Percentiles rank a stretch among this genome's conserved stretches.
These are phyloP conservation scores for Haplographium delicatum DNA, from an alignment of 495 filamentous ascomycete species.

Conservation along the genomic window DNA sequence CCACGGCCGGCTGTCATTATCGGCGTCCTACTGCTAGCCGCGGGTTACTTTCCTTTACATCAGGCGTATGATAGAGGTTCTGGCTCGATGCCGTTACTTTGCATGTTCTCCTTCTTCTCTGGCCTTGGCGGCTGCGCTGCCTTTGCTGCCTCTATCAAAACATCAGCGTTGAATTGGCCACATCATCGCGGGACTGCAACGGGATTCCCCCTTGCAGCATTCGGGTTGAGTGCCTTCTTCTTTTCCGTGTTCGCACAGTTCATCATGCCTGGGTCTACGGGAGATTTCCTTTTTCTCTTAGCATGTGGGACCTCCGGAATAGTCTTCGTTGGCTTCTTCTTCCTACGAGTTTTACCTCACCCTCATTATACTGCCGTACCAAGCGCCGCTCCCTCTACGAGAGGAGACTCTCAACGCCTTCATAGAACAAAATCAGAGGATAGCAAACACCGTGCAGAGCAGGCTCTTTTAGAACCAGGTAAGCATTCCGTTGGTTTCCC, in stretches of 20 bases:
- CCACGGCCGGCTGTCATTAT: slow-evolving; percentile 70
- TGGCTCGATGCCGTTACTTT: slow-evolving; percentile 63
- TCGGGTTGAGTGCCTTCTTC: slow-evolving; percentile 94
- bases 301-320: slow-evolving; percentile 73
- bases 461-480: slow-evolving; percentile 56
- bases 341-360: slow-evolving; percentile 70
- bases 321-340: slow-evolving; percentile 69
- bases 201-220: slow-evolving; percentile 84
- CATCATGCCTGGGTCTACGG: slow-evolving; percentile 79
- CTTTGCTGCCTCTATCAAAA: slow-evolving; percentile 80
- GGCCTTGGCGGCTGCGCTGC: slow-evolving; percentile 84
- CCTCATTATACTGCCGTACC: slow-evolving; percentile 61
- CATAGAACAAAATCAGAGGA: slow-evolving; percentile 57
- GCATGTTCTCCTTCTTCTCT: slow-evolving; percentile 77
- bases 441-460: slow-evolving; percentile 37
- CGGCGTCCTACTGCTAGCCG: slow-evolving; percentile 62
- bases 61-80: slow-evolving; percentile 57
- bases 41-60: slow-evolving; percentile 80
- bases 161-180: slow-evolving; percentile 89
- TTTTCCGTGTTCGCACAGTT: slow-evolving; percentile 74
- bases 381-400: slow-evolving; percentile 31
- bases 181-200: slow-evolving; percentile 89
- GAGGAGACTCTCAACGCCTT: slow-evolving; percentile 52
- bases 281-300: slow-evolving; percentile 72
- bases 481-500: slow-evolving; percentile 41